Evolutionary conservation across 352 stramenopile genomes (phyloP), one percentile per base, ranked within the genome.

Genomic region (Globisporangium takayamanum): DNA sequence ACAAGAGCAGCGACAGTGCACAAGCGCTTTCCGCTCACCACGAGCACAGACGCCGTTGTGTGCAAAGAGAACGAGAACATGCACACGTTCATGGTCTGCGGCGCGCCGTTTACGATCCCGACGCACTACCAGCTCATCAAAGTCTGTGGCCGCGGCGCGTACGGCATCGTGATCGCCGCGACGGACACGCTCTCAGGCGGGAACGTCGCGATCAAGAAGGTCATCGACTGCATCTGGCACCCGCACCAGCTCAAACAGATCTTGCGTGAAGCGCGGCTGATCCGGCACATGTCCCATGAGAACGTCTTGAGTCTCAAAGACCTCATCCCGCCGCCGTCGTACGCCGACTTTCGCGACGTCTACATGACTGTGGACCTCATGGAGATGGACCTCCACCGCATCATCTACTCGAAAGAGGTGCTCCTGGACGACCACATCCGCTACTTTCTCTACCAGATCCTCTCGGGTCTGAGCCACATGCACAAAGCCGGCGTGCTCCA

Each of bases 381-480:
- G 86, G 89, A 97, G 60, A 97, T 95, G 76, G 89, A 97, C 72
- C 57, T 97, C 16, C 87, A 96, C 50, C 84, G 89, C 11, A 95
- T 97, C 67, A 97, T 97, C 66, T 96, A 97, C 64, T 97, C 88
- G 18, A 94, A 92, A 53, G 90, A 97, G 55, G 76, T 92, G 50
- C 72, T 97, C 14, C 80, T 90, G 37, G 91, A 97, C 57, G 91
- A 97, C 63, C 91, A 97, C 66, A 94, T 97, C 49, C 90, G 92
- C 3, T 97, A 95, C 64, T 97, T 97, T 62, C 55, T 96, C 37
- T 97, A 96, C 59, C 91, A 97, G 71, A 94, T 96, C 60, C 73
- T 96, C 30, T 92, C 82, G n/a, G 88, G 87, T 3, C 66, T 95
- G 55, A 80, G 78, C 56, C 84, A 95, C 72, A 95, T 95, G 86